phyloP scores from a whole-genome alignment of 2,329 filamentous ascomycete genomes.

The Lomentospora prolificans region DNA sequence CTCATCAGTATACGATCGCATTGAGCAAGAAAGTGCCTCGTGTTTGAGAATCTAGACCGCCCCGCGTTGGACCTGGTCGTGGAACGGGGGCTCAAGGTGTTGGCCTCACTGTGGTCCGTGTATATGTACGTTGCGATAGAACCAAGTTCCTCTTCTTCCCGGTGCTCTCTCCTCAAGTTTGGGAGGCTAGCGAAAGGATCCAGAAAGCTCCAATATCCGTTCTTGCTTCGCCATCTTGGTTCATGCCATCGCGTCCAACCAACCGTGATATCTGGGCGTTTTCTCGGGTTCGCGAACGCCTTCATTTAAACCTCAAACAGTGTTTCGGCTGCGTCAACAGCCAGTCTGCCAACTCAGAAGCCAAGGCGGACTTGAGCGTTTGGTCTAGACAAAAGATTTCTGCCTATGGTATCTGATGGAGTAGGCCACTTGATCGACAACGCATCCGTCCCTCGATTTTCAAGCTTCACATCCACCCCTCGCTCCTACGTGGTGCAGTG shows the following conservation, averaged over 20 bases:
- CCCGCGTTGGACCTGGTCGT: neutral
- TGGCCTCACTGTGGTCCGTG: neutral
- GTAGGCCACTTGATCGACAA: conserved; percentile 5
- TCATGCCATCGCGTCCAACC: neutral
- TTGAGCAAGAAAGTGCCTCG: neutral
- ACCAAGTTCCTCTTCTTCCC: too few relatives aligned
- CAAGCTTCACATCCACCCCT: neutral
- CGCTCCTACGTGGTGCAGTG: neutral
- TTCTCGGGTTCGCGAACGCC: neutral
- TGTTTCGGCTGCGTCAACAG: neutral
- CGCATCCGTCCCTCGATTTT: neutral
- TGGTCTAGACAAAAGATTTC: neutral
- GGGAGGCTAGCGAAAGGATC: too few relatives aligned
- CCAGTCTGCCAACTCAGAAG: neutral
- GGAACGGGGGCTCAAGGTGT: neutral
- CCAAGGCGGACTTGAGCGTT: neutral
- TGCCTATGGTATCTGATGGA: neutral
- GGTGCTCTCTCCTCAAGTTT: too few relatives aligned
- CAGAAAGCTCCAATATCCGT: neutral
- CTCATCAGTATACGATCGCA: neutral
- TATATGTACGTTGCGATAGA: too few relatives aligned
- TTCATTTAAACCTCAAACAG: neutral
- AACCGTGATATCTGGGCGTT: neutral
- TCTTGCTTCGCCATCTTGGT: neutral
- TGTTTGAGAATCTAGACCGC: neutral